These are phyloP conservation scores for Diplogelasinospora grovesii DNA, from an alignment of 495 filamentous ascomycete genomes.

Conservation along the genomic window DNA sequence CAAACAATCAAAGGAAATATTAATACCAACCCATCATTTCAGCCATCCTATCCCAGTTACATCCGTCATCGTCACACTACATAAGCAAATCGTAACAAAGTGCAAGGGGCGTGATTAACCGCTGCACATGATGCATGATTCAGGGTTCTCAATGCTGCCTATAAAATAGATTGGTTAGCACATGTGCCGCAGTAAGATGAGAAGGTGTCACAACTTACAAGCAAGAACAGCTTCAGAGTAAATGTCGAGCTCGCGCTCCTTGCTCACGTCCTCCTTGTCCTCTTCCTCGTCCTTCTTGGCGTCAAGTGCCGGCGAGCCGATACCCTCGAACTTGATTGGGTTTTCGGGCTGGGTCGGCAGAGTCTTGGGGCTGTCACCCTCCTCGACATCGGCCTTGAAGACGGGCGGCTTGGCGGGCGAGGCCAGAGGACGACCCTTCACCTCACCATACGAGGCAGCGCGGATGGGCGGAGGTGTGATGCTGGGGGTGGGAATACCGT, in stretches of 20 bases:
- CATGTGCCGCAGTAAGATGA: background rate
- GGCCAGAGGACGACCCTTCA: slow-evolving; percentile 35
- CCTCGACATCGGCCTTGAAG: slow-evolving; percentile 62
- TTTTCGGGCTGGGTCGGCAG: slow-evolving; percentile 61
- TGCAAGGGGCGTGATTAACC: slow-evolving; percentile 40
- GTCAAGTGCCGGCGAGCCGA: slow-evolving; percentile 45
- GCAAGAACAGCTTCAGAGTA: slow-evolving; percentile 84
- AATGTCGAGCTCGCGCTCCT: slow-evolving; percentile 76
- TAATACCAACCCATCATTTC: too few species aligned
- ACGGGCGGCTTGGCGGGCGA: slow-evolving; percentile 42
- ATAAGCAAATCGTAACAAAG: too few species aligned
- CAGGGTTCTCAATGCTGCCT: slow-evolving; percentile 86
- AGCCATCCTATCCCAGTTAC: background rate
- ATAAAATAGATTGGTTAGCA: slow-evolving; percentile 19
- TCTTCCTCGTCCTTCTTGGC: slow-evolving; percentile 45
- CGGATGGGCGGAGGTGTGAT: slow-evolving; percentile 50
- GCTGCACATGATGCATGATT: slow-evolving; percentile 87
- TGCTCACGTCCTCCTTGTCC: slow-evolving; percentile 58
- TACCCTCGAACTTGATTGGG: slow-evolving; percentile 49
- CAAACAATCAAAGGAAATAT: too few species aligned
- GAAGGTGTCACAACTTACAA: slow-evolving; percentile 52
- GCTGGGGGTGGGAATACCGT: slow-evolving; percentile 58
- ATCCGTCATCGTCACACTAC: slow-evolving; percentile 1
- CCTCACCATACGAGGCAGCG: slow-evolving; percentile 24
- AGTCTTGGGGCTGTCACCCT: slow-evolving; percentile 70